These are phyloP conservation scores for Kwoniella botswanensis DNA, from an alignment of 768 basidiomycete species.

Conservation along the genomic window DNA sequence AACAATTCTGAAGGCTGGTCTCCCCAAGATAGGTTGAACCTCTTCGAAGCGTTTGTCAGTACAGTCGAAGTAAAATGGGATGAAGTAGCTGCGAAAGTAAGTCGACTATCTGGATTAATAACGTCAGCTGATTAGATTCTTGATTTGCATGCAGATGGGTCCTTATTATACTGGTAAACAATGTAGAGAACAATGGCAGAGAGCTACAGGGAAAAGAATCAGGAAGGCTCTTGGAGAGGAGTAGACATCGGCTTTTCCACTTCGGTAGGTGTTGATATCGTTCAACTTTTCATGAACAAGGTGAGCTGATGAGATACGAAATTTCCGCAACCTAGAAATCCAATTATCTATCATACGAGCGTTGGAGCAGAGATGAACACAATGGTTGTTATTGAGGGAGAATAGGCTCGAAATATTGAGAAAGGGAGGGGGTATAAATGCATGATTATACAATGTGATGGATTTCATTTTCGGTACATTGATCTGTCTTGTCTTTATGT, in stretches of 20 bases:
- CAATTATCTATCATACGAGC: too few relatives aligned
- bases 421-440: slow-evolving; percentile 22
- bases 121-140: neutral
- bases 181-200: slow-evolving; percentile 40
- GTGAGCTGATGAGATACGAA: too few relatives aligned
- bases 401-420: too few relatives aligned
- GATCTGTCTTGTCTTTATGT: neutral
- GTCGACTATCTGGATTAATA: neutral
- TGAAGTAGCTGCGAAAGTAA: slow-evolving; percentile 28
- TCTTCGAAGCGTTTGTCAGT: slow-evolving; percentile 29
- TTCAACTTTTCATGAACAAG: too few relatives aligned
- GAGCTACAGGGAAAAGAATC: slow-evolving; percentile 34
- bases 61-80: slow-evolving; percentile 28
- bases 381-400: too few relatives aligned
- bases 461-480: neutral
- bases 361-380: too few relatives aligned
- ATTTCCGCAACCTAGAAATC: too few relatives aligned
- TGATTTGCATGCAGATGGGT: slow-evolving; percentile 25
- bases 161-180: slow-evolving; percentile 21
- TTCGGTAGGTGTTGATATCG: too few relatives aligned
- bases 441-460: slow-evolving; percentile 25
- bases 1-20: slow-evolving; percentile 23
- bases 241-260: neutral
- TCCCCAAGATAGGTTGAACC: slow-evolving; percentile 24
- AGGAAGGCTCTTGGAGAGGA: slow-evolving; percentile 28